Conservation (phyloP, 768 basidiomycete species). For the Calocybe gangraenosa region DNA sequence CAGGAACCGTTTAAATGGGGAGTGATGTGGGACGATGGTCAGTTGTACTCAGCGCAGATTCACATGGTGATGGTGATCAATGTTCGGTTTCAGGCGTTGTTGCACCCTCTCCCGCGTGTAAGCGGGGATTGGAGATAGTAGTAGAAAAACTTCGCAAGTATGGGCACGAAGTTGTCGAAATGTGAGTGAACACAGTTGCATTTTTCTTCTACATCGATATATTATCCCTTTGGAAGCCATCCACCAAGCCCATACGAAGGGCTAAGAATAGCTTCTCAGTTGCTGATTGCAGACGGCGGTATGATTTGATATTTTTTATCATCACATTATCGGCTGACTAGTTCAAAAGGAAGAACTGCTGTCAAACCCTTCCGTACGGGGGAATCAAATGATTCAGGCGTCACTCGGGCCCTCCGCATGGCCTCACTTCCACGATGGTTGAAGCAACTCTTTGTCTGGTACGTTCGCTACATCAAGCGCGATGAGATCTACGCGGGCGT, state of each 20-base stretch:
- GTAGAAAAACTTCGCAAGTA: slow-evolving; percentile 36
- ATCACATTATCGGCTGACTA: neutral
- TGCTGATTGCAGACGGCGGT: slow-evolving; percentile 50
- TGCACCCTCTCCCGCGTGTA: slow-evolving; percentile 54
- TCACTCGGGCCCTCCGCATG: slow-evolving; percentile 28
- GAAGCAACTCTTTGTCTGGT: slow-evolving; percentile 45
- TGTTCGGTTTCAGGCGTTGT: slow-evolving; percentile 40
- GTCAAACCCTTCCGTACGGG: slow-evolving; percentile 9
- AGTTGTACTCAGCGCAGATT: slow-evolving; percentile 12
- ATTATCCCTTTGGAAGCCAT: slow-evolving; percentile 19
- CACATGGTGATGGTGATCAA: neutral
- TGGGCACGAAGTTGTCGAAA: slow-evolving; percentile 45
- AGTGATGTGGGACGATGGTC: slow-evolving; percentile 62
- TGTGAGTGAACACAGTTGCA: slow-evolving; percentile 28
- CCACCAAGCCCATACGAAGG: slow-evolving; percentile 50
- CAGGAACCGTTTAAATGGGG: slow-evolving; percentile 45
- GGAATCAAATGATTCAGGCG: slow-evolving; percentile 15
- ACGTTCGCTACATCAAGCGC: slow-evolving; percentile 44
- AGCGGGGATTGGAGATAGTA: slow-evolving; percentile 47
- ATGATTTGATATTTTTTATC: slow-evolving; percentile 3
- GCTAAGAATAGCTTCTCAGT: slow-evolving; percentile 46
- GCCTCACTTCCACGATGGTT: slow-evolving; percentile 44
- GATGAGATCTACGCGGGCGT: slow-evolving; percentile 53
- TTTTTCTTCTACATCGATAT: neutral
- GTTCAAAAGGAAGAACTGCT: slow-evolving; percentile 9